Evolutionary conservation across 192 early-diverging fungal species (phyloP), one percentile per base, ranked within the genome.

Genomic region (Linnemannia exigua): DNA sequence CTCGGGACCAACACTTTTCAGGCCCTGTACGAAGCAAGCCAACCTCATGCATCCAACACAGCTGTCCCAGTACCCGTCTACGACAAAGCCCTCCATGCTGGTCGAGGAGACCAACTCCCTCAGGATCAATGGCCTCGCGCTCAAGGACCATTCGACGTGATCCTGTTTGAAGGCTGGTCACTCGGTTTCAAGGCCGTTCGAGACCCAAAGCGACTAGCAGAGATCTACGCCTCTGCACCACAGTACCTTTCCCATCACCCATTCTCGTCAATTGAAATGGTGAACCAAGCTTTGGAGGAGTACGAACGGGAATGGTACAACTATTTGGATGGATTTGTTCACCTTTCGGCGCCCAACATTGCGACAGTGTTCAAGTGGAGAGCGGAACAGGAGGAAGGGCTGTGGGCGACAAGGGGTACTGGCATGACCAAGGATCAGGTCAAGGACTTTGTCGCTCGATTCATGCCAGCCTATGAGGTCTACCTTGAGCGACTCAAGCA

Each of bases 101-200:
- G 98, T 0, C 90, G 91, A 25, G 98, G 98, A 3, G 97, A 99
- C 79, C 91, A 96, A 15, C 28, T 91, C 1, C 90, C 93, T 7
- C n/a, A 54, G 31, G 63, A 75, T 7, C 48, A 92, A 46, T 99
- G 96, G 96, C 79, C 78, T 3, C 71, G 33, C 22, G 89, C 89
- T 0, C 51, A 76, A 8, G 81, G 89, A 17, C 94, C 95, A 0
- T 70, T 95, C 28, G 93, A 98, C 74, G 91, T 98, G 54, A 88
- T 99, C 25, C 81, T 99, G 44, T 95, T 98, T 80, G 98, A 99
- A 84, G 98, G 97, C 0, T 99, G 98, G 97, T 95, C 91, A 48
- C 76, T 97, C 14, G 98, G 97, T 1, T 99, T 98, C 79, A 95
- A 93, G 52, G 77, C 91, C 2, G 80, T 96, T 37, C 81, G 81